These are phyloP conservation scores for Leishmania lainsoni DNA, from an alignment of 208 protist species.

Conservation along the genomic window DNA sequence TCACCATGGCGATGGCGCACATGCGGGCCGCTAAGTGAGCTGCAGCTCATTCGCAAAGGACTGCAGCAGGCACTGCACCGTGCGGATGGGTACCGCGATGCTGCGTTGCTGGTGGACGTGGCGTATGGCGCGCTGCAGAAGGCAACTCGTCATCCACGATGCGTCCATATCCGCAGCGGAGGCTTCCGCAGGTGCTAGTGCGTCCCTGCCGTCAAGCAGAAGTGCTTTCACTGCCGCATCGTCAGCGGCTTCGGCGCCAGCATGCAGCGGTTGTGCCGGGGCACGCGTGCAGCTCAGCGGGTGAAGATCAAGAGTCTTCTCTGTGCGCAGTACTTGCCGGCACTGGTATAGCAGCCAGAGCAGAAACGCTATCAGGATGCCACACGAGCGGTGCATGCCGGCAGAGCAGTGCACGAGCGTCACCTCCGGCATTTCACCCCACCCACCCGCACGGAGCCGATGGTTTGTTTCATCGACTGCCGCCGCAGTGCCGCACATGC, in stretches of 20 bases:
- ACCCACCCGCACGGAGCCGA: background rate
- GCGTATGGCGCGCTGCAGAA: conserved; percentile 31
- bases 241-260: background rate
- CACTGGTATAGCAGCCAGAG: conserved; percentile 65
- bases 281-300: background rate
- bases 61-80: conserved; percentile 51
- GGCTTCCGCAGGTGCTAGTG: background rate
- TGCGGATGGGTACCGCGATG: conserved; percentile 64
- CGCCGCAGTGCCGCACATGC: conserved; percentile 10
- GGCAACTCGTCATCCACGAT: conserved; percentile 17
- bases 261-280: background rate
- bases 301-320: background rate
- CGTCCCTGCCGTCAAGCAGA: background rate
- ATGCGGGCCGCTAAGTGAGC: conserved; percentile 14
- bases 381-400: conserved; percentile 86
- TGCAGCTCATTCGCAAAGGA: conserved; percentile 52
- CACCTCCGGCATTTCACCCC: conserved; percentile 11
- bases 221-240: background rate
- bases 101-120: conserved; percentile 56
- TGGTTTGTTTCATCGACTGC: background rate
- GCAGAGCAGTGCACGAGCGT: conserved; percentile 78
- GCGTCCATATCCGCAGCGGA: background rate
- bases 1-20: background rate
- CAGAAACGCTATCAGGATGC: conserved; percentile 63
- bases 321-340: conserved; percentile 18